phyloP scores from a whole-genome alignment of 2,329 filamentous ascomycete genomes.

The Ophiosphaerella narmari region DNA sequence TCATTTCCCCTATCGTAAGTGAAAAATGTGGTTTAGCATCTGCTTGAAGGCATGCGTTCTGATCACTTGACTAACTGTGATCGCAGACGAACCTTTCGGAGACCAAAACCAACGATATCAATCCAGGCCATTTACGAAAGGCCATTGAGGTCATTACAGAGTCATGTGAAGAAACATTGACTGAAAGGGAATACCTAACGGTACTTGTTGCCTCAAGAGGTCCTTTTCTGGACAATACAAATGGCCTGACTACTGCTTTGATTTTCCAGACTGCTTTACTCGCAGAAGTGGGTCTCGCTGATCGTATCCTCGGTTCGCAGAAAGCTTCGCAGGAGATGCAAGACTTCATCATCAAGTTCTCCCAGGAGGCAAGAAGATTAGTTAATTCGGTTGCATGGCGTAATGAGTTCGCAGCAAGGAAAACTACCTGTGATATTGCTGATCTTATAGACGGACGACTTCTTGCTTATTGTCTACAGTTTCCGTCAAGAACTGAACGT shows the following conservation, averaged over 20 bases:
- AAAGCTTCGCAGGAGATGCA: constrained; percentile 39
- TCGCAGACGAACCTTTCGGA: constrained; percentile 6
- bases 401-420: constrained; percentile 23
- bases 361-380: constrained; percentile 41
- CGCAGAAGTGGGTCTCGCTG: constrained; percentile 47
- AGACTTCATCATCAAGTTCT: constrained; percentile 46
- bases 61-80: neutral
- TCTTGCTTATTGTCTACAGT: constrained; percentile 33
- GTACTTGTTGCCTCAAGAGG: constrained; percentile 41
- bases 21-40: neutral
- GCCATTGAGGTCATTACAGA: constrained; percentile 22
- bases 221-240: constrained; percentile 28
- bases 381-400: constrained; percentile 47
- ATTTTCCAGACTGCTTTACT: constrained; percentile 52
- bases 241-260: constrained; percentile 45
- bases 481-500: constrained; percentile 19
- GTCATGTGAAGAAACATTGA: constrained; percentile 25
- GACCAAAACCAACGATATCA: constrained; percentile 11
- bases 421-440: constrained; percentile 51
- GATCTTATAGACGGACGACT: constrained; percentile 62
- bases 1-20: constrained; percentile 23
- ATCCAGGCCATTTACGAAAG: constrained; percentile 22
- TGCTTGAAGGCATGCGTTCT: neutral
- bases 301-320: constrained; percentile 41
- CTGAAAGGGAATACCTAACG: constrained; percentile 43